A percentile compares a stretch with the other conserved stretches of the same genome.
Conservation (phyloP, 208 protist species). For the Leishmania mexicana region DNA sequence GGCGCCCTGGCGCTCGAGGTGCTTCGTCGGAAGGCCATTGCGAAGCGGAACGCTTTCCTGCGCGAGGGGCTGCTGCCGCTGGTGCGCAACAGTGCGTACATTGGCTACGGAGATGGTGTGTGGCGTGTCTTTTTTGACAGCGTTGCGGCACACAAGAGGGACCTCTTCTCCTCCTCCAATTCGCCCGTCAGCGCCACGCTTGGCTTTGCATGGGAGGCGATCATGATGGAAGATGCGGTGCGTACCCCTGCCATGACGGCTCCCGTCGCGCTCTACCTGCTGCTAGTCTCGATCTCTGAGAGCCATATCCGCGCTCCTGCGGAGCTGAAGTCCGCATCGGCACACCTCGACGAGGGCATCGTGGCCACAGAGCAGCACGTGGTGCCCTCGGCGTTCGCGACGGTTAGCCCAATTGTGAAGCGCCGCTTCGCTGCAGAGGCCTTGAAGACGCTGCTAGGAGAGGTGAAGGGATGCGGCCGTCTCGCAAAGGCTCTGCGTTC, state of each 20-base stretch:
- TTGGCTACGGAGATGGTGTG: constrained; percentile 67
- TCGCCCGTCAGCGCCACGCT: constrained; percentile 35
- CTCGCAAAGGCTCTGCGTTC: constrained; percentile 47
- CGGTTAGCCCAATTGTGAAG: constrained; percentile 42
- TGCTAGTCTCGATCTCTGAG: constrained; percentile 46
- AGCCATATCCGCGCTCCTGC: constrained; percentile 33
- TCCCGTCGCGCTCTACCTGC: constrained; percentile 70
- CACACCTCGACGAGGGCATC: constrained; percentile 48
- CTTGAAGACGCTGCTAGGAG: constrained; percentile 31
- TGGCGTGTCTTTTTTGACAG: constrained; percentile 72
- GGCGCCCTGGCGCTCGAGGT: constrained; percentile 70
- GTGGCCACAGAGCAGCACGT: not conserved
- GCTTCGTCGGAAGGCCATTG: constrained; percentile 64
- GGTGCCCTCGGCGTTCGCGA: not conserved
- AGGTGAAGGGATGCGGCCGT: constrained; percentile 15
- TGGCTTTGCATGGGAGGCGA: constrained; percentile 63
- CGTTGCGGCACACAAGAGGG: constrained; percentile 45
- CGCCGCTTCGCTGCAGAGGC: constrained; percentile 45
- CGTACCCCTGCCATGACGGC: constrained; percentile 70
- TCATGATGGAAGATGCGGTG: constrained; percentile 66
- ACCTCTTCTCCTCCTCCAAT: constrained; percentile 36
- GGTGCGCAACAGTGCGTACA: constrained; percentile 47
- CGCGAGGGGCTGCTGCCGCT: constrained; percentile 50
- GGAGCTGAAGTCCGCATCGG: constrained; percentile 21
- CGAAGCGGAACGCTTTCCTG: constrained; percentile 65